These are phyloP conservation scores for Asclepias syriaca DNA, from an alignment of 257 asterid genomes.

Conservation along the genomic window DNA sequence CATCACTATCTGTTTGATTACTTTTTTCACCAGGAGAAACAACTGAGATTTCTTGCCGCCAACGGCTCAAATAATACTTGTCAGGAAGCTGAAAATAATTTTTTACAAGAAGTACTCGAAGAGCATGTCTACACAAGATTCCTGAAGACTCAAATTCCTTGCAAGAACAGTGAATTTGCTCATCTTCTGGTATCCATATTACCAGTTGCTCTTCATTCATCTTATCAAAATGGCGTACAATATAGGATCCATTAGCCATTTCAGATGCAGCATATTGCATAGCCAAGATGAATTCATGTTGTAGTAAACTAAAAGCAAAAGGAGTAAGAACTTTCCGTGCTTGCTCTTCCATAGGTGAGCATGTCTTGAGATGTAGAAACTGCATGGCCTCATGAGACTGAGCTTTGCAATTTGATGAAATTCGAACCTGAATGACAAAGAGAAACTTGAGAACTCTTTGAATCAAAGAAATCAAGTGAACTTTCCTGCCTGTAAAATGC, in stretches of 20 bases:
- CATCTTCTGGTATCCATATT: conserved; percentile 55
- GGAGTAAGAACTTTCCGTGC: conserved; percentile 47
- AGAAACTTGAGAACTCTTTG: neutral
- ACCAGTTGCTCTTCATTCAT: conserved; percentile 54
- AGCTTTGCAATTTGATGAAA: conserved; percentile 29
- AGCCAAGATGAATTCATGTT: conserved; percentile 51
- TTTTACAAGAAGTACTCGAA: conserved; percentile 49
- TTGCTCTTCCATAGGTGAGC: conserved; percentile 61
- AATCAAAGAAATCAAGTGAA: neutral
- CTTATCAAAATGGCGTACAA: conserved; percentile 57
- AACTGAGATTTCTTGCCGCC: conserved; percentile 51
- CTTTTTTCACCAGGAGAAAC: conserved; percentile 27
- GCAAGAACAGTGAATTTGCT: conserved; percentile 63
- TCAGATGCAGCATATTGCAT: conserved; percentile 58
- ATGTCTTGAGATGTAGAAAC: conserved; percentile 47
- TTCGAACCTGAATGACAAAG: conserved; percentile 28
- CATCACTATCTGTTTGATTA: conserved; percentile 25
- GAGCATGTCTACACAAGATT: conserved; percentile 65
- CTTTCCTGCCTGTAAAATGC: neutral
- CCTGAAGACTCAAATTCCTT: conserved; percentile 66
- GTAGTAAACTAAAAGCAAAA: conserved; percentile 43
- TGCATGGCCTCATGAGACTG: conserved; percentile 35
- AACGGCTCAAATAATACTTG: conserved; percentile 45
- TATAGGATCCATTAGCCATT: conserved; percentile 54
- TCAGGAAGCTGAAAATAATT: conserved; percentile 65